Base-by-base conservation (phyloP, 1,284 basidiomycete genomes). In the Puccinia triticina region DNA sequence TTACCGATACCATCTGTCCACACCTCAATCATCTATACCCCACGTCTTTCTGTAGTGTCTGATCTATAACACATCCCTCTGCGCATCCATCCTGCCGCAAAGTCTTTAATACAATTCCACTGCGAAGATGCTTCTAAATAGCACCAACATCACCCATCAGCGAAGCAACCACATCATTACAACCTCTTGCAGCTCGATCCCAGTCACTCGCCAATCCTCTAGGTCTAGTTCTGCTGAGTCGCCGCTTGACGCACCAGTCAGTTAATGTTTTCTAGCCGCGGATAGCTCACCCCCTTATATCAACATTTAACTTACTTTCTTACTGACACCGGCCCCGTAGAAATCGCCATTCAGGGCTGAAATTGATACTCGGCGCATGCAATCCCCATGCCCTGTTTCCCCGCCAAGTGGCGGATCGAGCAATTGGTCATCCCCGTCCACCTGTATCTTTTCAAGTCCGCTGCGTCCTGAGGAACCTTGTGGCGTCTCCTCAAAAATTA, bases 241-340 rank as follows among this genome's bases (percentile, higher is more conserved):
- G 57, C 26, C 57, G n/a, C 57, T 59, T 59, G n/a, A 59, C 26
- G 26, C 57, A 59, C 57, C 57, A 59, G 57, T 59, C 57, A 59
- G 57, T 59, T 18, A 26, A 29, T 26, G 5, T 59, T 29, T n/a
- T 59, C 8, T 18, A 29, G n/a, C 10, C 2, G 43, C 14, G 43
- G 8, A 46, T 46, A 7, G 43, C 14, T 14, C n/a, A n/a, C 43
- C 43, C 7, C 43, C 43, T 46, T 14, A 46, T 14, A 46, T 14
- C 43, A 46, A 46, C 43, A 46, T 46, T 14, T 46, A 29, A 29
- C n/a, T 59, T 32, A 26, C 57, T 7, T 59, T 46, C 43, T 46
- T 46, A 46, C 43, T 46, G 43, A 46, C 43, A 46, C 43, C 14
- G 43, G 43, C 7, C 43, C 43, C 43, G 14, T 14, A 46, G 43